These are phyloP conservation scores for Tetrapisispora arboricola DNA, from an alignment of 805 yeast species.

Conservation along the genomic window DNA sequence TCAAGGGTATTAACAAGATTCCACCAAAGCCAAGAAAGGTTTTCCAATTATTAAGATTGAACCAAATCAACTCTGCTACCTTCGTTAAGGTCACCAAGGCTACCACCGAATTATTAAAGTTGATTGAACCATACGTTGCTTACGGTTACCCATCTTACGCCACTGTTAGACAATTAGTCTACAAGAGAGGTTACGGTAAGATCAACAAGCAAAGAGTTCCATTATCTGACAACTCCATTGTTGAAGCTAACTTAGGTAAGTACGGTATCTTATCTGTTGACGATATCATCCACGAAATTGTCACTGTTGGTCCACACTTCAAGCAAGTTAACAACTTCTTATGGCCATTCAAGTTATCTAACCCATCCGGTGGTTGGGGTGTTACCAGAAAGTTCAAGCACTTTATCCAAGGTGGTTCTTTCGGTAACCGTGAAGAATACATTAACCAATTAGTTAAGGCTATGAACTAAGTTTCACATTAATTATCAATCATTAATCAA, in stretches of 20 bases:
- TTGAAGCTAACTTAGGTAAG: constrained; percentile 82
- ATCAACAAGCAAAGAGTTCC: constrained; percentile 92
- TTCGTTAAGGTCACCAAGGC: constrained; percentile 95
- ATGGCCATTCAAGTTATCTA: constrained; percentile 96
- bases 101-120: constrained; percentile 80
- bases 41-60: constrained; percentile 83
- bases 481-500: neutral
- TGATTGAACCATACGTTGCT: constrained; percentile 94
- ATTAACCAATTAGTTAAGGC: constrained; percentile 90
- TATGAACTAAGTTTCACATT: constrained; percentile 58
- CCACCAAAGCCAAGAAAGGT: constrained; percentile 99
- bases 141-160: constrained; percentile 95
- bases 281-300: constrained; percentile 92
- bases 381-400: constrained; percentile 93
- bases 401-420: constrained; percentile 96
- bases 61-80: constrained; percentile 91
- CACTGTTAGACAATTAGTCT: constrained; percentile 82
- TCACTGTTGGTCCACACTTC: constrained; percentile 97
- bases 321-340: constrained; percentile 97
- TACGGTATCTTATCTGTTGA: constrained; percentile 87
- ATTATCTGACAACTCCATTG: constrained; percentile 75
- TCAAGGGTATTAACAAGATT: constrained; percentile 98
- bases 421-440: constrained; percentile 96
- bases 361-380: constrained; percentile 98
- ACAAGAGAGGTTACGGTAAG: constrained; percentile 98